These are phyloP conservation scores for Saccharum spontaneum DNA, from an alignment of 176 grass and related monocot species.

Conservation along the genomic window DNA sequence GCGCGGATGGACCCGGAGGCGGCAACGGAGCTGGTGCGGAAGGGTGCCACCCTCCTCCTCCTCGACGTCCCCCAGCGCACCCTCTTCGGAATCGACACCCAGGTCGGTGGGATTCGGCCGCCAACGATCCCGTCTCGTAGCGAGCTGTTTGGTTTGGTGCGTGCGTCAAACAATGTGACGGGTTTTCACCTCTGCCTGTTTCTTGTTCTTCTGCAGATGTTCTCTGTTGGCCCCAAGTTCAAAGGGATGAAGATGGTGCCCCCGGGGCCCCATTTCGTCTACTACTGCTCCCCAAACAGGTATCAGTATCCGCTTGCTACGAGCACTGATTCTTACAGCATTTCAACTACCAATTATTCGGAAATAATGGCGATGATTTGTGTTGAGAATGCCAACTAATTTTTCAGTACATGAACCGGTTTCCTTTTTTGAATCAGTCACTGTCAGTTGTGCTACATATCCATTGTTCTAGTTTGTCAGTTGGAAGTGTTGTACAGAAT, in stretches of 20 bases:
- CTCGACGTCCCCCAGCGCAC: slow-evolving; percentile 81
- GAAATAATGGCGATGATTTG: background rate
- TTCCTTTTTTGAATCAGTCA: background rate
- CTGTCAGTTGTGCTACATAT: background rate
- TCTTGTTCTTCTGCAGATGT: slow-evolving; percentile 52
- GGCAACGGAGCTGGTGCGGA: slow-evolving; percentile 69
- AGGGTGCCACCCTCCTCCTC: slow-evolving; percentile 71
- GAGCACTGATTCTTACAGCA: background rate
- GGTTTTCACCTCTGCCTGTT: background rate
- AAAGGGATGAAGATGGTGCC: slow-evolving; percentile 94
- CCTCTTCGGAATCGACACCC: slow-evolving; percentile 77
- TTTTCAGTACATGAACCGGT: background rate
- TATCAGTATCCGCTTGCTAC: background rate
- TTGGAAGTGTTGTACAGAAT: background rate
- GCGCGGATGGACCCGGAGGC: slow-evolving; percentile 55
- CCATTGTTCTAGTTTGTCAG: background rate
- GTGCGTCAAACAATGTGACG: background rate
- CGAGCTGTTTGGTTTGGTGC: background rate
- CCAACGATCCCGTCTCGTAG: background rate
- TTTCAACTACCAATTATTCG: background rate
- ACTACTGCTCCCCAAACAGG: slow-evolving; percentile 85
- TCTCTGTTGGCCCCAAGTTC: slow-evolving; percentile 73
- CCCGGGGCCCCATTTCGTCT: slow-evolving; percentile 69
- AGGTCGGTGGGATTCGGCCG: slow-evolving; percentile 37
- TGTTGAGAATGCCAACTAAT: background rate